A percentile compares a stretch with the other conserved stretches of the same genome.
Evolutionary conservation across 805 yeast genomes (phyloP).

Genomic region (Saccharomycopsis microspora): DNA sequence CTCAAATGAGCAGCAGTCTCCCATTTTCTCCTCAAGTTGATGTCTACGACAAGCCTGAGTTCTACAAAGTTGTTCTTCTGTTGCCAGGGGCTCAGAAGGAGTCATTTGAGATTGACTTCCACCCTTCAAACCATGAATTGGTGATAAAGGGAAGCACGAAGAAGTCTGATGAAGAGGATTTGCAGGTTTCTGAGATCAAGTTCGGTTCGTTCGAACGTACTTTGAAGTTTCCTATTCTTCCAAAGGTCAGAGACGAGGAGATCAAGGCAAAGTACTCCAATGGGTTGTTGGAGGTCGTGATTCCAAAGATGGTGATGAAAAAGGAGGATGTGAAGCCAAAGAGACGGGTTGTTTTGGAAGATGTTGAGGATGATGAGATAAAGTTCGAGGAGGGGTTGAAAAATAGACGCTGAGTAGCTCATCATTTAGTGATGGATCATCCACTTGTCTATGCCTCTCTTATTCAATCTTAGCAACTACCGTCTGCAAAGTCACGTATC

Average conservation of each 20-base stretch:
- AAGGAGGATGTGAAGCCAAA: constrained; percentile 27
- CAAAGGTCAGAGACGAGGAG: constrained; percentile 39
- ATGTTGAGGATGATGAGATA: constrained; percentile 38
- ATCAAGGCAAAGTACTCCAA: constrained; percentile 41
- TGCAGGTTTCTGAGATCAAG: constrained; percentile 42
- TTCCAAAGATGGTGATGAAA: constrained; percentile 33
- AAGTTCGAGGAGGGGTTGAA: constrained; percentile 23
- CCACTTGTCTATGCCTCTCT: too few relatives aligned
- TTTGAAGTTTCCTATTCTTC: constrained; percentile 41
- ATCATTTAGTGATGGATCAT: too few relatives aligned
- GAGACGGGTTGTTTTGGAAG: constrained; percentile 35
- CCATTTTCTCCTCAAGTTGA: constrained; percentile 52
- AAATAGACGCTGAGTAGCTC: too few relatives aligned
- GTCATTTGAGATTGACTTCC: constrained; percentile 44
- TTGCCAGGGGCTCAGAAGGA: constrained; percentile 49
- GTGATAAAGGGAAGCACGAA: constrained; percentile 35
- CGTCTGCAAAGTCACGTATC: too few relatives aligned
- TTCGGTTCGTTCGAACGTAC: constrained; percentile 49
- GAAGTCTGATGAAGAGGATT: constrained; percentile 22
- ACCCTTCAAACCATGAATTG: constrained; percentile 44
- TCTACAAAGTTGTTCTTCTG: constrained; percentile 37
- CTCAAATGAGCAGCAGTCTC: constrained; percentile 27
- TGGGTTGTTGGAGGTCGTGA: constrained; percentile 40
- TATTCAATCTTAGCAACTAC: too few relatives aligned
- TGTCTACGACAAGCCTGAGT: constrained; percentile 38